phyloP scores from a whole-genome alignment of 148 eudicot genomes.

The Cornus florida region DNA sequence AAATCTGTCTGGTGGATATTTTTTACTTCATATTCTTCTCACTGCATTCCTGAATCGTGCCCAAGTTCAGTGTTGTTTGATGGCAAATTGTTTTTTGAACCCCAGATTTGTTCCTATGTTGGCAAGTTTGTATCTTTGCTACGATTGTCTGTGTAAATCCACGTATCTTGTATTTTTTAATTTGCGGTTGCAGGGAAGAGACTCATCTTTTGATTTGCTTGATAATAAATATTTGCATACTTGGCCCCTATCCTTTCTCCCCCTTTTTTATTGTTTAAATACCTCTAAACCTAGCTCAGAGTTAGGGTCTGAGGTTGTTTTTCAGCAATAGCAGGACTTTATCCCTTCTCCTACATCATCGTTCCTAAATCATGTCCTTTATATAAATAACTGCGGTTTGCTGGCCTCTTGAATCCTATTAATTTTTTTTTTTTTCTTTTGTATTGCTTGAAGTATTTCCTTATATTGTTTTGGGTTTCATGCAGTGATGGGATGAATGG shows the following conservation, averaged over 20 bases:
- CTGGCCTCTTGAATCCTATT: constrained; percentile 1
- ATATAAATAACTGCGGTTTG: not conserved
- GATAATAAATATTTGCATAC: not conserved
- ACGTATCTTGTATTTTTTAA: too few species aligned
- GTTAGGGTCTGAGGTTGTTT: not conserved
- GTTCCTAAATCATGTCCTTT: constrained; percentile 2
- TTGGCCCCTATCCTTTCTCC: not conserved
- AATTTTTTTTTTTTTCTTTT: not conserved
- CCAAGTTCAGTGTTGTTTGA: not conserved
- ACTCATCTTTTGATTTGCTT: not conserved
- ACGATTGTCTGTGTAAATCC: not conserved
- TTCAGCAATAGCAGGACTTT: not conserved
- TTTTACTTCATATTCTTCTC: not conserved
- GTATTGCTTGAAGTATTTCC: constrained; percentile 23
- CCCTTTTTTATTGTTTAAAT: not conserved
- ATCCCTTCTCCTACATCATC: not conserved
- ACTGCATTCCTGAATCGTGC: not conserved
- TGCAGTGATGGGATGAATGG: constrained; percentile 99
- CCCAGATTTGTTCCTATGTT: not conserved
- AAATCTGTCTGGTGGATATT: too few species aligned
- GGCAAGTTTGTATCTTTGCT: not conserved
- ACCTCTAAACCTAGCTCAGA: not conserved
- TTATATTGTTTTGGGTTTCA: constrained; percentile 41
- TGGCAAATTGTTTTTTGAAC: not conserved
- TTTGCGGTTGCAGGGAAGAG: too few species aligned